Evolutionary conservation across 2,329 filamentous ascomycete genomes (phyloP), one percentile per base, ranked within the genome.

Genomic region (Cercospora citrullina): DNA sequence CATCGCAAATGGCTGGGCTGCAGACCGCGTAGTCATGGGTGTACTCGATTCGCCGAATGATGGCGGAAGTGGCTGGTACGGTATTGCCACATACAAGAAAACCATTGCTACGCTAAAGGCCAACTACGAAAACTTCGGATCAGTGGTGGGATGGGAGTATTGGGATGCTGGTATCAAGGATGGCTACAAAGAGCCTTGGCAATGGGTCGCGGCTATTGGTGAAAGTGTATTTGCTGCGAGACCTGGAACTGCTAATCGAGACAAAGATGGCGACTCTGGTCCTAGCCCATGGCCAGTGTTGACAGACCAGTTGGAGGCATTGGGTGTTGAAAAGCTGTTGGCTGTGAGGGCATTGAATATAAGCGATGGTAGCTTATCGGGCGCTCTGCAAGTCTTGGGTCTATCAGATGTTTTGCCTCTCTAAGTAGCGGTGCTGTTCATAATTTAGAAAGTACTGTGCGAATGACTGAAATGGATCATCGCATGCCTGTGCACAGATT

Each of bases 81-180:
- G 18, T 4, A n/a, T 74, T 36, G 18, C 45, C 5, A 69, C 69
- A 1, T 70, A 75, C 8, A 64, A 68, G 10, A 59, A 30, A 6
- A 73, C 72, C 10, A 70, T 77, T 60, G 45, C 42, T 3, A 71
- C 71, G 7, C 39, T 77, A 16, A 66, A 65, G 18, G 65, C 71
- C 7, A 74, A 73, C 21, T 73, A 75, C 42, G 51, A 64, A 4
- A 71, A 70, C 28, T 74, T 76, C n/a, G 73, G 74, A 9, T 71
- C 73, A 26, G 72, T 70, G 2, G 71, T 72, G 2, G 73, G 75
- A 7, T 76, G 75, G 75, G 75, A 77, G 66, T 77, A 76, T 58
- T 76, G 72, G 72, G 74, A 74, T 57, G 71, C 73, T 18, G 72
- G 73, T 5, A 66, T 55, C 8, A 61, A 57, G 3, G 71, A 73